Percentiles rank a stretch among this genome's conserved stretches.
These are phyloP conservation scores for Penicillium sp. DNA, from an alignment of 2,329 filamentous ascomycete species.

Conservation along the genomic window DNA sequence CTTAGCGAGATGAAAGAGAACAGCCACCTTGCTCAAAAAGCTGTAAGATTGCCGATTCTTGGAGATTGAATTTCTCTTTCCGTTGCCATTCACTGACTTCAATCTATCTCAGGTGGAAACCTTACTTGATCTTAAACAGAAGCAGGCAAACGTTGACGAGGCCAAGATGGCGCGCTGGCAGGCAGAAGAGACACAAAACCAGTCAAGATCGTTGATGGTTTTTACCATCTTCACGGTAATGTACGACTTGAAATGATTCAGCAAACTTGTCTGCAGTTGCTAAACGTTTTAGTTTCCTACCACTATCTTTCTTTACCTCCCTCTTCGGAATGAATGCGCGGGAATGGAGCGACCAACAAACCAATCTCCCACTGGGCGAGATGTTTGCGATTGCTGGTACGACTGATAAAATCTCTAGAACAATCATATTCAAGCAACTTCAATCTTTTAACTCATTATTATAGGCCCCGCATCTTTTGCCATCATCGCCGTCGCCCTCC, in stretches of 20 bases:
- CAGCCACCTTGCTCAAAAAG: constrained; percentile 60
- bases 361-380: constrained; percentile 36
- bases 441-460: background rate
- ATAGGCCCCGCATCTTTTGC: constrained; percentile 47
- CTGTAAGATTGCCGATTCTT: constrained; percentile 39
- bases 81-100: background rate
- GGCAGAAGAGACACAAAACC: constrained; percentile 62
- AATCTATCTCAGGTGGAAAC: constrained; percentile 55
- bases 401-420: background rate
- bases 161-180: constrained; percentile 63
- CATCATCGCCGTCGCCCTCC: constrained; percentile 54
- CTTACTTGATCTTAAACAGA: constrained; percentile 66
- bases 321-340: constrained; percentile 66
- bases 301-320: constrained; percentile 65
- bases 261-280: background rate
- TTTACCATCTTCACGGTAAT: constrained; percentile 65
- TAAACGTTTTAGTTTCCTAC: constrained; percentile 50
- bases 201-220: constrained; percentile 62
- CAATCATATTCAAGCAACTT: too few species aligned
- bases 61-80: rapidly evolving
- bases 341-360: constrained; percentile 56
- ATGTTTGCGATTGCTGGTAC: constrained; percentile 34
- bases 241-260: constrained; percentile 18
- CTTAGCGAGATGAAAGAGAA: constrained; percentile 59
- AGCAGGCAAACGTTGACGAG: constrained; percentile 67